Conservation (phyloP, 202 grass and related monocot species). For the Zizania palustris region DNA sequence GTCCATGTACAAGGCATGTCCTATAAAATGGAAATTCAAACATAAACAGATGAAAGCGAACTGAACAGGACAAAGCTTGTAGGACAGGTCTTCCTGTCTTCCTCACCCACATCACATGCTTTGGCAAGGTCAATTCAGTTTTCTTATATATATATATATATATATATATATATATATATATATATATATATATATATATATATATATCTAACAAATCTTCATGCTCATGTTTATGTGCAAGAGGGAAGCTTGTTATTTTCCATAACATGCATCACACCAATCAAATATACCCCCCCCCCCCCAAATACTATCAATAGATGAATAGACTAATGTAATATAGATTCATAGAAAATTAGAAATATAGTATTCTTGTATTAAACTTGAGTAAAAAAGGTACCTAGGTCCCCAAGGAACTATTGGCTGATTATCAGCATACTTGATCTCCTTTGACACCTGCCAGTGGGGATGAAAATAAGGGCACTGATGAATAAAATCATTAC, state of each 20-base stretch:
- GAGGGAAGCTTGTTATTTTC: slow-evolving; percentile 17
- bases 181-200: too few species aligned
- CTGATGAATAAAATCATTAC: slow-evolving; percentile 20
- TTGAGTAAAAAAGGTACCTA: slow-evolving; percentile 55
- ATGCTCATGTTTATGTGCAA: not conserved
- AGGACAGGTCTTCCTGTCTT: not conserved
- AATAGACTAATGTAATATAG: slow-evolving; percentile 1
- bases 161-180: too few species aligned
- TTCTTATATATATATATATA: not conserved
- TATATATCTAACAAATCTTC: slow-evolving; percentile 2
- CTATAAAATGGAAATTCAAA: slow-evolving; percentile 15
- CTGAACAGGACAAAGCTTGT: slow-evolving; percentile 11
- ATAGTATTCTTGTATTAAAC: slow-evolving; percentile 8
- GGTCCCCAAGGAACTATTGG: slow-evolving; percentile 90
- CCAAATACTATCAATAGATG: not conserved
- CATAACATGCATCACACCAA: slow-evolving; percentile 25
- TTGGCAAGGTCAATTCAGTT: not conserved
- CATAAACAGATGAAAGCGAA: slow-evolving; percentile 14
- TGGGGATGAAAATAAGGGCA: slow-evolving; percentile 18
- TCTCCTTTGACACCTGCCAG: slow-evolving; percentile 87
- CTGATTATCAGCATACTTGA: slow-evolving; percentile 92
- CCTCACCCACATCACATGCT: not conserved
- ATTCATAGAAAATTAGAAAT: too few species aligned
- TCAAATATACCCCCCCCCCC: not conserved
- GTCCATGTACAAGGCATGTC: not conserved